Base-by-base conservation (phyloP, 768 basidiomycete genomes). In the Suillus spraguei region DNA sequence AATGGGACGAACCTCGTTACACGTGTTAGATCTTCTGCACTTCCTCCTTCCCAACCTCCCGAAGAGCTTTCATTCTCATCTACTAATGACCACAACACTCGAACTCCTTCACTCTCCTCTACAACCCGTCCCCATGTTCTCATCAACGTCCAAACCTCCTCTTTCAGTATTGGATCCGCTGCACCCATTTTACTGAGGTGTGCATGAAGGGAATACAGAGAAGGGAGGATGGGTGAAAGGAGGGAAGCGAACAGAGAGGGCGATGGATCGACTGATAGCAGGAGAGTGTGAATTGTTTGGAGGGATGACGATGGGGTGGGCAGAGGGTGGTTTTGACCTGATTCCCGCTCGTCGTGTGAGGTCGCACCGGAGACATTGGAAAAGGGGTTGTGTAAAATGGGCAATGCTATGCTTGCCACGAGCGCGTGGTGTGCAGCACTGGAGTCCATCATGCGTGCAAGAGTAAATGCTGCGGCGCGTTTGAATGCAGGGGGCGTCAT, bases 241-340 rank as follows among this genome's bases (percentile, higher is more conserved):
- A 94, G 69, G 22, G 78, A 72, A 0, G 86, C 81, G 46, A 93
- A 82, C 47, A 93, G 80, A 3, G 77, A 73, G 0, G 93, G 90
- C 4, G 91, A 89, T 6, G 94, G 93, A 66, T 96, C 92, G 6
- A 88, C 85, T 67, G 95, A 91, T 6, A 87, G 82, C 3, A 92
- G 75, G 33, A 96, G 77, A 1, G 79, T 78, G 59, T 82, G 77
- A 22, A 94, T 72, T 5, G 75, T 80, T 7, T 78, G 76, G n/a
- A 92, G 72, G 3, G 85, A 80, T 16, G 73, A 73, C 22, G 75
- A 72, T 5, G 85, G 77, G 5, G 39, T 42, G 4, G 56, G 39
- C 28, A 20, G 24, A 58, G 28, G 24, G 17, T 58, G 24, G 6
- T 17, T 41, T 58, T 58, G 39, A 58, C 17, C 24, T 41, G 38